Percentiles rank a stretch among this genome's conserved stretches.
phyloP scores from a whole-genome alignment of 306 rosid species.

The Malus orientalis region DNA sequence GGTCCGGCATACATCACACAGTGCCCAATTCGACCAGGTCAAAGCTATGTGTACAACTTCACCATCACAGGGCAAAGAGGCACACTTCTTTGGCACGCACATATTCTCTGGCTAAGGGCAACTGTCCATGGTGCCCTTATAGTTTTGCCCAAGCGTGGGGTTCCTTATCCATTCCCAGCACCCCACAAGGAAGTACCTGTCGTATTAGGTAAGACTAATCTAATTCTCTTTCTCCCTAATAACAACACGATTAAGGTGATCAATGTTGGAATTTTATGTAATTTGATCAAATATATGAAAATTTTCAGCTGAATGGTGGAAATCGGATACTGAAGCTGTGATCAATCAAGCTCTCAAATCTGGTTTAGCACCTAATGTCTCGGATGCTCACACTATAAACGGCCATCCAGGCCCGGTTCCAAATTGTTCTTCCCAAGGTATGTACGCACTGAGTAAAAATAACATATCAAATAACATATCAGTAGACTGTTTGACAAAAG shows the following conservation, averaged over 20 bases:
- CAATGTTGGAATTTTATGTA: neutral
- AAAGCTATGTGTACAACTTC: constrained; percentile 67
- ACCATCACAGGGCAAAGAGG: constrained; percentile 87
- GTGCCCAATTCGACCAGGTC: constrained; percentile 71
- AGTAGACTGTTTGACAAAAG: neutral
- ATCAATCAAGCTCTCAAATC: constrained; percentile 73
- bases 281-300: neutral
- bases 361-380: constrained; percentile 82
- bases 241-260: neutral
- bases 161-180: constrained; percentile 77
- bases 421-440: constrained; percentile 61
- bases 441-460: neutral
- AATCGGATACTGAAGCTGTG: constrained; percentile 78
- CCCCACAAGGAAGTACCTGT: constrained; percentile 68
- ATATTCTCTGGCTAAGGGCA: constrained; percentile 78
- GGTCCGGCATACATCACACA: constrained; percentile 87
- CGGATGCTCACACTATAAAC: constrained; percentile 87
- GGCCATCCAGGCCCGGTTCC: constrained; percentile 66
- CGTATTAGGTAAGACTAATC: constrained; percentile 47
- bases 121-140: constrained; percentile 79
- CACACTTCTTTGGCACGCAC: constrained; percentile 89
- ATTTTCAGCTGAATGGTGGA: constrained; percentile 89
- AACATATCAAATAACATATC: neutral
- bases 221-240: neutral
- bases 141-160: constrained; percentile 78